phyloP scores from a whole-genome alignment of 208 protist genomes.

The Tritrichomonas foetus region DNA sequence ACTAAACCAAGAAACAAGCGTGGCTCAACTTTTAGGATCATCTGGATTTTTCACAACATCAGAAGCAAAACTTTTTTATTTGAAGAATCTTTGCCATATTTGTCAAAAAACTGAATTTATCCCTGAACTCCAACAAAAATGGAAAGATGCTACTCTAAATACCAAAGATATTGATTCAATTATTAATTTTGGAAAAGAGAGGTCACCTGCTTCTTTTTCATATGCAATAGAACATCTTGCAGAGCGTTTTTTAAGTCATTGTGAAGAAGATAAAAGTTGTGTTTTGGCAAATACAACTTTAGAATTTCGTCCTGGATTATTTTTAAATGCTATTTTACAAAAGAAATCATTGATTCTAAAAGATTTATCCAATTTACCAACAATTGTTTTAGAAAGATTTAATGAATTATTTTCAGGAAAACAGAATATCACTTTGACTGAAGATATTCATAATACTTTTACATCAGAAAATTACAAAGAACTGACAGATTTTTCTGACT shows the following conservation, averaged over 20 bases:
- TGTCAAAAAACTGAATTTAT: not conserved
- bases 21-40: not conserved
- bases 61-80: not conserved
- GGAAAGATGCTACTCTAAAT: not conserved
- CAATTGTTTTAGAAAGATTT: not conserved
- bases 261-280: not conserved
- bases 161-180: not conserved
- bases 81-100: not conserved
- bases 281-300: not conserved
- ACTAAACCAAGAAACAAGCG: not conserved
- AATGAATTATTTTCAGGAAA: not conserved
- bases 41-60: not conserved
- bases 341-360: not conserved
- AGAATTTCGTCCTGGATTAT: not conserved
- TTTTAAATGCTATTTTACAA: not conserved
- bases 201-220: not conserved
- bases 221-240: not conserved
- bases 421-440: not conserved
- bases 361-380: not conserved
- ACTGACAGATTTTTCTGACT: not conserved
- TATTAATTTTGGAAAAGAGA: not conserved
- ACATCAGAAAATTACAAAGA: not conserved
- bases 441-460: not conserved
- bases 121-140: not conserved
- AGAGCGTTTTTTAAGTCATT: not conserved